These are phyloP conservation scores for Tuber microsphaerosporum DNA, from an alignment of 495 filamentous ascomycete genomes.

Conservation along the genomic window DNA sequence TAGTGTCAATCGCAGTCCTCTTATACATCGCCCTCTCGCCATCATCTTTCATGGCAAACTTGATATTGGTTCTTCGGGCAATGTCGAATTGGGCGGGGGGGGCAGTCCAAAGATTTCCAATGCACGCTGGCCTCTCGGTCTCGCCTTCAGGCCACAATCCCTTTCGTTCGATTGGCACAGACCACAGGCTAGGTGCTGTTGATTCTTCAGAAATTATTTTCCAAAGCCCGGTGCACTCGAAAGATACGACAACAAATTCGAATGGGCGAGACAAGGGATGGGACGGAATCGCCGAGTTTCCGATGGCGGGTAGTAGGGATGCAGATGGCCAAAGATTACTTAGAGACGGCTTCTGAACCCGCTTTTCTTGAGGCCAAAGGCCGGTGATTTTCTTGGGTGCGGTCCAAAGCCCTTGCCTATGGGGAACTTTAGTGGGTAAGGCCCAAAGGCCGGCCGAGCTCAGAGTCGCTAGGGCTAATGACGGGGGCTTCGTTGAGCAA, in stretches of 20 bases:
- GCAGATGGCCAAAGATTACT: constrained; percentile 25
- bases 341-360: neutral
- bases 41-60: constrained; percentile 4
- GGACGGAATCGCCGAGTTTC: neutral
- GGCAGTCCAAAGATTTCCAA: constrained; percentile 15
- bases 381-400: constrained; percentile 9
- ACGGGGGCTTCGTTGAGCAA: neutral
- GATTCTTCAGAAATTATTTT: neutral
- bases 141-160: constrained; percentile 17
- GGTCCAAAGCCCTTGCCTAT: constrained; percentile 8
- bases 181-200: constrained; percentile 4
- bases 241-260: neutral
- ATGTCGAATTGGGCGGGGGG: constrained; percentile 2
- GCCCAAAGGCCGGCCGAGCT: constrained; percentile 16
- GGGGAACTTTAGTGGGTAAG: neutral
- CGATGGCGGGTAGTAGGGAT: neutral
- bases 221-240: constrained; percentile 14
- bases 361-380: constrained; percentile 19
- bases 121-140: neutral
- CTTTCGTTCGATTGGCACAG: neutral
- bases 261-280: neutral
- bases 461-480: neutral
- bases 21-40: constrained; percentile 11
- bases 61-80: constrained; percentile 17
- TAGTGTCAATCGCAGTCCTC: neutral